phyloP scores from a whole-genome alignment of 139 green algal genomes.

The Micractinium conductrix region DNA sequence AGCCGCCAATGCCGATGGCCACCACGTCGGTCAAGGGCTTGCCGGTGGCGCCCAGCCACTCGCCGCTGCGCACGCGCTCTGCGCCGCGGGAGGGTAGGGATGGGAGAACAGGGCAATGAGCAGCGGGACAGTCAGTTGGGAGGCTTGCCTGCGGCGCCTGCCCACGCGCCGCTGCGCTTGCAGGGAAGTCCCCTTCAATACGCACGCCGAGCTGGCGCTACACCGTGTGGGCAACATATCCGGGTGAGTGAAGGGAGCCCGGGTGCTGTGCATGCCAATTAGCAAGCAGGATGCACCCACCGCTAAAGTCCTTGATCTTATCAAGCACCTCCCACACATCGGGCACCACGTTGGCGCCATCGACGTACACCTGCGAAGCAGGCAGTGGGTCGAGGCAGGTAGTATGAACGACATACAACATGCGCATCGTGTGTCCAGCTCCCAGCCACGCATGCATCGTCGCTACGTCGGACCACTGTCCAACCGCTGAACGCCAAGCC shows the following conservation, averaged over 20 bases:
- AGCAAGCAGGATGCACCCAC: too few relatives aligned
- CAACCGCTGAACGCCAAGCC: not conserved
- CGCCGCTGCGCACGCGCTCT: constrained; percentile 63
- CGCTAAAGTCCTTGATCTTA: constrained; percentile 96
- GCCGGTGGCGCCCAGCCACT: constrained; percentile 94
- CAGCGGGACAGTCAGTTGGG: too few relatives aligned
- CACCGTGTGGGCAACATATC: too few relatives aligned
- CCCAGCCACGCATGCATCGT: constrained; percentile 66
- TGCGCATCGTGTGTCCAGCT: not conserved
- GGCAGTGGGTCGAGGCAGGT: not conserved
- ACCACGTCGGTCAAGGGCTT: constrained; percentile 97
- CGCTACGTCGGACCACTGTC: constrained; percentile 45
- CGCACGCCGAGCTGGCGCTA: too few relatives aligned
- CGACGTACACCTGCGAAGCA: constrained; percentile 18
- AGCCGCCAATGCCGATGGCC: constrained; percentile 97
- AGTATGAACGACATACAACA: not conserved
- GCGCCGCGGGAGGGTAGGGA: not conserved
- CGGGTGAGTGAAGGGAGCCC: too few relatives aligned
- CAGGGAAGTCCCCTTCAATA: too few relatives aligned
- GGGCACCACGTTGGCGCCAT: constrained; percentile 85
- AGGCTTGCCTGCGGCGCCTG: too few relatives aligned
- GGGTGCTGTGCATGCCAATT: too few relatives aligned
- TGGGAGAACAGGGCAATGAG: not conserved
- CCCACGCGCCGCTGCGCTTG: too few relatives aligned
- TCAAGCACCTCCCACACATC: constrained; percentile 98